Base-by-base conservation (phyloP, 345 rosid genomes). In the Ceriops zippeliana region DNA sequence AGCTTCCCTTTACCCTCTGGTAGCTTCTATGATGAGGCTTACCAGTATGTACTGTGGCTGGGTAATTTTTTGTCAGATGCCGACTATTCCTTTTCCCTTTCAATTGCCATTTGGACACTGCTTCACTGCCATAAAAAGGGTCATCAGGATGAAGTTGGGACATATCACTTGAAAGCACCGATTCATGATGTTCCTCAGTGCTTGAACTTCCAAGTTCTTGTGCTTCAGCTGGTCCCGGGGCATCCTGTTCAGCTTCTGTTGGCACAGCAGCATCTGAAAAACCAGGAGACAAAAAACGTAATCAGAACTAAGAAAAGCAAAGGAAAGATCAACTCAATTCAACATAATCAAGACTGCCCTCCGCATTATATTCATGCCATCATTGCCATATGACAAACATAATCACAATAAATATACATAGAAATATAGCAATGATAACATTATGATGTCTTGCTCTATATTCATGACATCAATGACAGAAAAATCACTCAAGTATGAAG, bases 81-180 rank as follows among this genome's bases (percentile, higher is more conserved):
- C 99, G 86, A 38, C 80, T 76, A 66, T 90, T 92, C 78, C 98
- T 86, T 81, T 92, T 96, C 69, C 99, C 88, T 85, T 87, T 96
- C 61, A 80, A 79, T 75, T 83, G 92, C 99, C 99, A 96, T 70
- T 86, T 90, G 80, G 97, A 90, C 75, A 89, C 95, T 52, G 91
- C 78, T 76, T 81, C 92, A 65, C 81, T 78, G 62, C 66, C 76
- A 67, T 75, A 72, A 75, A 71, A 78, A 65, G 80, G 83, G 58
- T 83, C 81, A 35, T 71, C 86, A 37, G 80, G 80, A 81, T 84
- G 82, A 54, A 82, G 75, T 72, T 78, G 79, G 78, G 81, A 68
- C 58, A 80, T 67, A 71, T 86, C 91, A 71, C 90, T 91, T 76
- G 97, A 91, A 30, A 81, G 80, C 52, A 90, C 86, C 8, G 86